phyloP scores from a whole-genome alignment of 2,329 filamentous ascomycete genomes.

The Lasiodiplodia theobromae region DNA sequence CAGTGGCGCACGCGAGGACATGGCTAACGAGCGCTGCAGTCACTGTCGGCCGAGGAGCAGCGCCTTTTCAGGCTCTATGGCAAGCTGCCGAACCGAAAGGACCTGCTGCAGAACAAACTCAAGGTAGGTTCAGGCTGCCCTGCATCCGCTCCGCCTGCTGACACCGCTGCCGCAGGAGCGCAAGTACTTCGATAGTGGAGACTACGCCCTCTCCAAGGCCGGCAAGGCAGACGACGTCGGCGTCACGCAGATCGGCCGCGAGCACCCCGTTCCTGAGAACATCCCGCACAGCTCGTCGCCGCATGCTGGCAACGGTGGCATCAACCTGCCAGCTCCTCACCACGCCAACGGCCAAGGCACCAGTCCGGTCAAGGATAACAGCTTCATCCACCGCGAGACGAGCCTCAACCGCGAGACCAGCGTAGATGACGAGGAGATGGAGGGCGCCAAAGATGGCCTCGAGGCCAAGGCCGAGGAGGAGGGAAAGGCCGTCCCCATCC shows the following conservation, averaged over 20 bases:
- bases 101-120: conserved; percentile 96
- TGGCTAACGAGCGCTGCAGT: conserved; percentile 60
- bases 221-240: conserved; percentile 95
- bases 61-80: conserved; percentile 96
- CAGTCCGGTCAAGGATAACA: conserved; percentile 90
- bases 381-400: conserved; percentile 83
- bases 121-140: conserved; percentile 63
- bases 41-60: conserved; percentile 92
- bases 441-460: conserved; percentile 46
- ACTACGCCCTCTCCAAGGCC: conserved; percentile 96
- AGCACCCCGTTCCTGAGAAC: conserved; percentile 94
- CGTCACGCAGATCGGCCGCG: conserved; percentile 89
- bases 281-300: conserved; percentile 87
- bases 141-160: background rate
- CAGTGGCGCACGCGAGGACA: background rate
- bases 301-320: conserved; percentile 40
- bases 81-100: conserved; percentile 95
- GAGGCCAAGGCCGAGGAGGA: conserved; percentile 41
- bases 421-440: conserved; percentile 58
- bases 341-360: conserved; percentile 62
- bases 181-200: conserved; percentile 95
- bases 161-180: conserved; percentile 67
- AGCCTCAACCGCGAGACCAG: conserved; percentile 80
- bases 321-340: conserved; percentile 38
- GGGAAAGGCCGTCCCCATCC: conserved; percentile 30